phyloP scores from a whole-genome alignment of 441 rosid species.

The Erodium moschatum region DNA sequence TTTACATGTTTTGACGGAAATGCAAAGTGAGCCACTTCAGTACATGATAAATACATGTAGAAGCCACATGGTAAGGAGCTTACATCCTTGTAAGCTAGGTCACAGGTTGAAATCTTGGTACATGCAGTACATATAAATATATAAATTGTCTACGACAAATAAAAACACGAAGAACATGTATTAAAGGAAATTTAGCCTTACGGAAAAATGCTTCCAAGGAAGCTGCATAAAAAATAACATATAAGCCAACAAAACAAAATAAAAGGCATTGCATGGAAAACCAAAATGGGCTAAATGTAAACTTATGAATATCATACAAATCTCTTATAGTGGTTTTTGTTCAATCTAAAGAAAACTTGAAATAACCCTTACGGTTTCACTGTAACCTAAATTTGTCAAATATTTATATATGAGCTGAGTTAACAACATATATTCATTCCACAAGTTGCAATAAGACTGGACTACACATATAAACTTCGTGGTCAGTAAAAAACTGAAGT shows the following conservation, averaged over 20 bases:
- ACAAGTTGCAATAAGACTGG: not conserved
- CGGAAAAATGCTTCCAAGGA: not conserved
- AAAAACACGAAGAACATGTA: not conserved
- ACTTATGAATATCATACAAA: not conserved
- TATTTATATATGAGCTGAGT: not conserved
- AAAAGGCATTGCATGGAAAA: not conserved
- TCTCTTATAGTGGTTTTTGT: not conserved
- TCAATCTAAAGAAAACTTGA: not conserved
- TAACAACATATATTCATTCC: not conserved
- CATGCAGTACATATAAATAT: not conserved
- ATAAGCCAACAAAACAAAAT: not conserved
- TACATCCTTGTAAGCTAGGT: not conserved
- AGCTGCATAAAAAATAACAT: not conserved
- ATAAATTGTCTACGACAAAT: not conserved
- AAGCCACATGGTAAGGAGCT: not conserved
- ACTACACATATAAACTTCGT: not conserved
- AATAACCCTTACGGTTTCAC: not conserved
- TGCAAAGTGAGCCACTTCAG: not conserved
- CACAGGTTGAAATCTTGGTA: not conserved
- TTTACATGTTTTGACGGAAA: not conserved
- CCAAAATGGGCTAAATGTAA: not conserved
- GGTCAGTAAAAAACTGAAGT: not conserved
- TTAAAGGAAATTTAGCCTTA: not conserved
- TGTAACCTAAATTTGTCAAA: not conserved
- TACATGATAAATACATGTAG: not conserved